phyloP scores from a whole-genome alignment of 371 early-diverging fungal species.

The Gilbertella persicaria region DNA sequence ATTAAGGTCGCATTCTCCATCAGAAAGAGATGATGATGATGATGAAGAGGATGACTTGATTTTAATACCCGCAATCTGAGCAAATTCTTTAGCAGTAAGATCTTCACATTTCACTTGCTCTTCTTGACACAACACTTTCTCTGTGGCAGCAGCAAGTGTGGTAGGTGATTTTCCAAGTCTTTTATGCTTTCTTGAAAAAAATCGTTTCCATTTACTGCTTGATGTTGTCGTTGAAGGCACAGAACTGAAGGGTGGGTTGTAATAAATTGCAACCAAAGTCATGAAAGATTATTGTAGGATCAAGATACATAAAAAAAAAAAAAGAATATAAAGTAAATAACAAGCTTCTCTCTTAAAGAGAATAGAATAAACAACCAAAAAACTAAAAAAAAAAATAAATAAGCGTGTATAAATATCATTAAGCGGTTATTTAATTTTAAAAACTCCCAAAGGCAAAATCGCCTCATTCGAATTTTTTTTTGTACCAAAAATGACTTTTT shows the following conservation, averaged over 20 bases:
- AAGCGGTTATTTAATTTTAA: constrained; percentile 4
- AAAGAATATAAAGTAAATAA: constrained; percentile 1
- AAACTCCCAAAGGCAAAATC: constrained; percentile 18
- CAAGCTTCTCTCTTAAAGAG: constrained; percentile 1
- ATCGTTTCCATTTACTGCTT: constrained; percentile 25
- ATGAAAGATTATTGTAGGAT: constrained; percentile 12
- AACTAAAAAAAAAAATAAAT: constrained; percentile 5
- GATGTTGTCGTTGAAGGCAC: constrained; percentile 2
- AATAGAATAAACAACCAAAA: neutral
- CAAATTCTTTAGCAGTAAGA: constrained; percentile 52
- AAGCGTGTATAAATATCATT: neutral
- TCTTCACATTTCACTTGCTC: constrained; percentile 34
- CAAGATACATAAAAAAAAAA: constrained; percentile 17
- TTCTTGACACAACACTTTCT: constrained; percentile 38
- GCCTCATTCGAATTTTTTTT: constrained; percentile 9
- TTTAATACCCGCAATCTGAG: constrained; percentile 43
- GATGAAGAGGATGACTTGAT: constrained; percentile 13
- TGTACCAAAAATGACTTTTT: constrained; percentile 4
- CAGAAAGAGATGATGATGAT: neutral
- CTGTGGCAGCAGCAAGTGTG: constrained; percentile 36
- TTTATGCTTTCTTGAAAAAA: constrained; percentile 13
- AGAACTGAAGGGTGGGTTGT: constrained; percentile 16
- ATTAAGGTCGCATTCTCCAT: neutral
- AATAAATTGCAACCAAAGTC: constrained; percentile 26
- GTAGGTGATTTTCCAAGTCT: constrained; percentile 17